phyloP scores from a whole-genome alignment of 768 basidiomycete genomes.

The Artomyces pyxidatus region DNA sequence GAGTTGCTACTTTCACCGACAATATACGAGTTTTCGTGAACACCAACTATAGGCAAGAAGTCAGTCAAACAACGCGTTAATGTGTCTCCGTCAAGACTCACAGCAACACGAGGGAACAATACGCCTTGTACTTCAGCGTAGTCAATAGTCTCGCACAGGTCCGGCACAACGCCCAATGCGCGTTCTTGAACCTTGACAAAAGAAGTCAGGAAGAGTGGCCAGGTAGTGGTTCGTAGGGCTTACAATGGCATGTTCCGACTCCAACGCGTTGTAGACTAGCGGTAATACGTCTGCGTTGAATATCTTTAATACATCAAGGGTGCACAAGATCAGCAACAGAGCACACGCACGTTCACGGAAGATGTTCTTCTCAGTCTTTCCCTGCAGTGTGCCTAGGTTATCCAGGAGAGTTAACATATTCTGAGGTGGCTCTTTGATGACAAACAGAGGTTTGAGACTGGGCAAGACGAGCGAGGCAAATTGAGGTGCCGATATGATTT shows the following conservation, averaged over 20 bases:
- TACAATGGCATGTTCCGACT: constrained; percentile 86
- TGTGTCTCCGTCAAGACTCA: constrained; percentile 38
- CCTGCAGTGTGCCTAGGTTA: constrained; percentile 78
- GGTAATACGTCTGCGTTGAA: constrained; percentile 75
- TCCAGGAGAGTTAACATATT: constrained; percentile 93
- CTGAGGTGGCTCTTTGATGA: constrained; percentile 90
- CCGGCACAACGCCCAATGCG: constrained; percentile 76
- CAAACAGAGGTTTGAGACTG: constrained; percentile 83
- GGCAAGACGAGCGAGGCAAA: constrained; percentile 80
- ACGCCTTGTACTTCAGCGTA: constrained; percentile 91
- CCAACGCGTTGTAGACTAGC: constrained; percentile 90
- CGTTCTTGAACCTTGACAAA: constrained; percentile 78
- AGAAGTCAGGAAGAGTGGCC: neutral
- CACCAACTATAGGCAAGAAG: constrained; percentile 50
- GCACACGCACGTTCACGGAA: constrained; percentile 78
- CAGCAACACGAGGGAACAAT: constrained; percentile 88
- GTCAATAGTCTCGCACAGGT: constrained; percentile 87
- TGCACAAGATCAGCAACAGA: neutral
- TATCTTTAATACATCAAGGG: neutral
- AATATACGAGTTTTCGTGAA: constrained; percentile 90
- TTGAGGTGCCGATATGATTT: constrained; percentile 64
- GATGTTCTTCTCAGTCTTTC: constrained; percentile 77
- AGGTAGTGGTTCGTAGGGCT: too few species aligned
- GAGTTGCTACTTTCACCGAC: constrained; percentile 84
- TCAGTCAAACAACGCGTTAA: neutral